Conservation (phyloP, 352 stramenopile genomes). For the Globisporangium solare region DNA sequence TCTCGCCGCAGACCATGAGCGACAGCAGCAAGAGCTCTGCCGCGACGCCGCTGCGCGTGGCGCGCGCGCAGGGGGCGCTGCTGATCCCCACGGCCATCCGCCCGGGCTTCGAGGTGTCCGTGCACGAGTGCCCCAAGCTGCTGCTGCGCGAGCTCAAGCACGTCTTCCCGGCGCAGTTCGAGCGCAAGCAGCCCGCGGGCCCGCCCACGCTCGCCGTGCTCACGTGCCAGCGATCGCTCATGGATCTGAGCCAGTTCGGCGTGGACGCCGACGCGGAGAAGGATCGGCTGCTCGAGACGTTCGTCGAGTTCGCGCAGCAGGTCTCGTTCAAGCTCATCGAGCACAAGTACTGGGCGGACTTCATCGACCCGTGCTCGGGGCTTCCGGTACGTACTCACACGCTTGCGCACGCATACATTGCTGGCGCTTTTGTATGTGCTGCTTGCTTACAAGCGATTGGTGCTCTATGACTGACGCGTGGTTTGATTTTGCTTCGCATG, state of each 20-base stretch:
- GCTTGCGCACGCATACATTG: too few relatives aligned
- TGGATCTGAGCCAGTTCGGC: slow-evolving; percentile 94
- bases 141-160: slow-evolving; percentile 76
- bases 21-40: slow-evolving; percentile 4
- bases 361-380: slow-evolving; percentile 96
- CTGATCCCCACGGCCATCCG: slow-evolving; percentile 52
- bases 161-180: slow-evolving; percentile 65
- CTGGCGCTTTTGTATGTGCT: not conserved
- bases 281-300: slow-evolving; percentile 94
- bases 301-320: slow-evolving; percentile 89
- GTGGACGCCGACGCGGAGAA: slow-evolving; percentile 94
- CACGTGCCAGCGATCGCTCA: slow-evolving; percentile 91
- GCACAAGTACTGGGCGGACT: slow-evolving; percentile 93
- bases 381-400: slow-evolving; percentile 83
- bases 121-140: slow-evolving; percentile 68
- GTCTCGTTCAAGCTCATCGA: slow-evolving; percentile 76
- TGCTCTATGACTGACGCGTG: not conserved
- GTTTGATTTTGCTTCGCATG: not conserved
- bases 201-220: slow-evolving; percentile 84
- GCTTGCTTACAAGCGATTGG: not conserved
- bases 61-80: slow-evolving; percentile 32
- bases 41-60: slow-evolving; percentile 8
- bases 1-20: slow-evolving; percentile 10
- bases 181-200: slow-evolving; percentile 26
- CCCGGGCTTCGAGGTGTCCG: slow-evolving; percentile 71